These are phyloP conservation scores for Phytophthora capsici DNA, from an alignment of 352 stramenopile genomes.

Conservation along the genomic window DNA sequence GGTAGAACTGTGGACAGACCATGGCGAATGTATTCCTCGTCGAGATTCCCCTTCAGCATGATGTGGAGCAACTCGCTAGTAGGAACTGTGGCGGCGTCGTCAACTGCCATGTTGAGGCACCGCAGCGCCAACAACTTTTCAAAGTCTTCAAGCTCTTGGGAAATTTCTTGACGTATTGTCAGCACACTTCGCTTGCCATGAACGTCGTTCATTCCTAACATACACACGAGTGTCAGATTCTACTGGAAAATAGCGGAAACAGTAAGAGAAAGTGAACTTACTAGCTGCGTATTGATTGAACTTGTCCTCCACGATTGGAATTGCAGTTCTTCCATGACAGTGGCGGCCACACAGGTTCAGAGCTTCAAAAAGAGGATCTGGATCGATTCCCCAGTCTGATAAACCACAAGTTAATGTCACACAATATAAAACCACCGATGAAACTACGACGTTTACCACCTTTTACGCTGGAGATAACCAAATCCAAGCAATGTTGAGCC, in stretches of 20 bases:
- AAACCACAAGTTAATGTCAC: conserved; percentile 4
- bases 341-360: conserved; percentile 70
- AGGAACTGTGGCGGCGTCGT: conserved; percentile 46
- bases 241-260: neutral
- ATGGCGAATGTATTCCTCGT: conserved; percentile 69
- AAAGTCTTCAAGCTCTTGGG: conserved; percentile 73
- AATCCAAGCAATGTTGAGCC: conserved; percentile 56
- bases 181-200: conserved; percentile 60
- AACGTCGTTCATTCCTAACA: conserved; percentile 55
- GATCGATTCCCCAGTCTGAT: conserved; percentile 72
- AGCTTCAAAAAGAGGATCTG: conserved; percentile 66
- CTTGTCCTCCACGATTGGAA: conserved; percentile 48
- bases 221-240: conserved; percentile 1
- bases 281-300: conserved; percentile 61
- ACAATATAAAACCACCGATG: neutral
- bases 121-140: conserved; percentile 64
- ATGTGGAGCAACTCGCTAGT: conserved; percentile 69
- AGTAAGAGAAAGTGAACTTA: conserved; percentile 7
- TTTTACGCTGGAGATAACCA: conserved; percentile 68
- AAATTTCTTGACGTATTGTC: conserved; percentile 67
- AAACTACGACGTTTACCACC: conserved; percentile 11
- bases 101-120: conserved; percentile 62
- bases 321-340: conserved; percentile 47
- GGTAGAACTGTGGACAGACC: conserved; percentile 65
- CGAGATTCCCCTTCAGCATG: conserved; percentile 51